A percentile compares a stretch with the other conserved stretches of the same genome.
Conservation (phyloP, 2,329 filamentous ascomycete species). For the Sporothrix protearum region DNA sequence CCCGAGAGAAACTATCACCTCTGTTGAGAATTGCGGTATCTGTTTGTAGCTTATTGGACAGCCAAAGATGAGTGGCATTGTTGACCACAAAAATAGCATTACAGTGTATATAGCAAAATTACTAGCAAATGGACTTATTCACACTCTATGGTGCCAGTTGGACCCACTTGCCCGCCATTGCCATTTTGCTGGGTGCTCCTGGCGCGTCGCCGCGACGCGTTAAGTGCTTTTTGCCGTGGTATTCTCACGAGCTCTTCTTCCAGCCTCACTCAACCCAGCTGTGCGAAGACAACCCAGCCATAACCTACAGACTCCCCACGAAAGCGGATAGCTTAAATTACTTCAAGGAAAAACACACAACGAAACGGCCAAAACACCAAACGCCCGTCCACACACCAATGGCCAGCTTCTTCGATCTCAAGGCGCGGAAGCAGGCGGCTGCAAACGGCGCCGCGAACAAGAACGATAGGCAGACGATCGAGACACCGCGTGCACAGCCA, state of each 20-base stretch:
- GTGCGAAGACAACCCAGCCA: background rate
- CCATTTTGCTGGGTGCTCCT: conserved; percentile 7
- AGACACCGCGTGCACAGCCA: conserved; percentile 69
- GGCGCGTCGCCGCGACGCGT: conserved; percentile 26
- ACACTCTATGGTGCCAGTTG: background rate
- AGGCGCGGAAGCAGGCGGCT: conserved; percentile 78
- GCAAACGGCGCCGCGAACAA: conserved; percentile 64
- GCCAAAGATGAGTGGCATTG: background rate
- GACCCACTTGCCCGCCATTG: background rate
- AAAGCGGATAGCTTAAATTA: background rate
- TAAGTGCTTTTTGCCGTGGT: conserved; percentile 24
- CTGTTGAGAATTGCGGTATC: no score
- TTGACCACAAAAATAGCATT: no score
- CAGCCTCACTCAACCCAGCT: background rate
- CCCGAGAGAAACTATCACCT: no score
- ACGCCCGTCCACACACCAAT: conserved; percentile 47
- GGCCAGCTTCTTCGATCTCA: conserved; percentile 93
- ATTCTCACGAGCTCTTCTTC: conserved; percentile 4
- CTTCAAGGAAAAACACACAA: background rate
- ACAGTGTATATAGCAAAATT: background rate
- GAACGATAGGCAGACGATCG: conserved; percentile 58
- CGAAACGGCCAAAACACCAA: background rate
- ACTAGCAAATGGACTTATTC: background rate
- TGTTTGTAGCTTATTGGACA: no score
- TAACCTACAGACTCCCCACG: background rate